Percentiles rank a stretch among this genome's conserved stretches.
Conservation (phyloP, 805 yeast species). For the Phaffomyces thermotolerans region DNA sequence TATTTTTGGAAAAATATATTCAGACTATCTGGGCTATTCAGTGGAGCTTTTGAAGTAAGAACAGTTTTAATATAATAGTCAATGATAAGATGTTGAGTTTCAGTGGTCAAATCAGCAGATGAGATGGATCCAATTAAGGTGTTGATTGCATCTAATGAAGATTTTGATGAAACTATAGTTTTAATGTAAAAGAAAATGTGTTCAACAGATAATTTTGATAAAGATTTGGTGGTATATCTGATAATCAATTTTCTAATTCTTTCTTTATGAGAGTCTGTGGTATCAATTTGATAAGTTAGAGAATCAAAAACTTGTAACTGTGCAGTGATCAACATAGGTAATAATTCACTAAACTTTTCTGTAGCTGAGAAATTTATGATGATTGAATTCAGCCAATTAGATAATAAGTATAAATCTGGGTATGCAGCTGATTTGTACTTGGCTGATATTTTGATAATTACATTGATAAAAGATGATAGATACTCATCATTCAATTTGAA, state of each 20-base stretch:
- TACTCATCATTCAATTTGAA: conserved; percentile 8
- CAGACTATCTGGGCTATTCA: conserved; percentile 32
- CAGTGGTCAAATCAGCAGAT: conserved; percentile 16
- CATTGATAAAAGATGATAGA: conserved; percentile 12
- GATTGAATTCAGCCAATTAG: conserved; percentile 46
- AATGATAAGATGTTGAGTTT: conserved; percentile 18
- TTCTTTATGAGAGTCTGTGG: conserved; percentile 30
- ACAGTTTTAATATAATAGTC: conserved; percentile 31
- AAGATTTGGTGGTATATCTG: conserved; percentile 23
- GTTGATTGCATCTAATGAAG: conserved; percentile 29
- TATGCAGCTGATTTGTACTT: conserved; percentile 38
- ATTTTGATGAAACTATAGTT: conserved; percentile 15
- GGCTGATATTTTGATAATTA: conserved; percentile 25
- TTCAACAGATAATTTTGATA: conserved; percentile 18
- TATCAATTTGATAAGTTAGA: conserved; percentile 11
- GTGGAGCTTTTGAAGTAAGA: conserved; percentile 38
- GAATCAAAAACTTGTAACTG: conserved; percentile 25
- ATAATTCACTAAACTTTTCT: conserved; percentile 22
- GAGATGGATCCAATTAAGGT: conserved; percentile 32
- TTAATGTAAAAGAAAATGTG: conserved; percentile 12
- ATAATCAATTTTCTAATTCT: conserved; percentile 32
- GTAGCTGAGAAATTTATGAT: conserved; percentile 25
- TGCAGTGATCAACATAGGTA: conserved; percentile 29
- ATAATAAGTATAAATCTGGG: conserved; percentile 47
- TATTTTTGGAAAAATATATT: conserved; percentile 39